Base-by-base conservation (phyloP, 257 asterid species). In the Ophiorrhiza pumila region DNA sequence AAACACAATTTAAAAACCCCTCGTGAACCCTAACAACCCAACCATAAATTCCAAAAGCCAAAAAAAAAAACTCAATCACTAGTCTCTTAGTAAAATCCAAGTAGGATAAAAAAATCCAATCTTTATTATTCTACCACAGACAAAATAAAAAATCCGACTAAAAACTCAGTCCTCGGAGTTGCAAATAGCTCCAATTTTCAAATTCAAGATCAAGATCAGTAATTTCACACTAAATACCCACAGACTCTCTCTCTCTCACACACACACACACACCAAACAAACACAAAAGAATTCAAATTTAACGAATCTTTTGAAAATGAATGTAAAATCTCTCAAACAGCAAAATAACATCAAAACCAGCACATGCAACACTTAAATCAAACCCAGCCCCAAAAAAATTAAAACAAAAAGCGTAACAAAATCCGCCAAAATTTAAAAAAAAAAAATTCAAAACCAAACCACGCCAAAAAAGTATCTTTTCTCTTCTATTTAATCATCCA, bases 231-330 rank as follows among this genome's bases (percentile, higher is more conserved):
- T 13, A 32, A 42, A 23, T 2, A 20, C 46, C 63, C 7, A 55
- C 1, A 0, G 5, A 63, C 47, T 15, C 32, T 22, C n/a, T n/a
- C n/a, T n/a, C n/a, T n/a, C n/a, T n/a, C n/a, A n/a, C n/a, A n/a
- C n/a, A n/a, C n/a, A n/a, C 32, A 37, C 29, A 41, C 52, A 39
- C 50, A 64, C 58, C 17, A 18, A 49, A 68, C 49, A n/a, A n/a
- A n/a, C 73, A 68, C 62, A 50, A 29, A 64, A 41, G 29, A 60
- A 20, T 66, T 66, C 78, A 66, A 74, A 74, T 74, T 56, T 55
- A 57, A 45, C 12, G 45, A 61, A 7, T 45, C 61, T 67, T 57
- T 34, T 12, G 4, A 41, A 34, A 50, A 52, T 47, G 34, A 56
- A 46, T 58, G 18, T n/a, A 15, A 11, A 43, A 45, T 13, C 68